Evolutionary conservation across 495 filamentous ascomycete genomes (phyloP).

Genomic region (Aspergillus haitiensis): DNA sequence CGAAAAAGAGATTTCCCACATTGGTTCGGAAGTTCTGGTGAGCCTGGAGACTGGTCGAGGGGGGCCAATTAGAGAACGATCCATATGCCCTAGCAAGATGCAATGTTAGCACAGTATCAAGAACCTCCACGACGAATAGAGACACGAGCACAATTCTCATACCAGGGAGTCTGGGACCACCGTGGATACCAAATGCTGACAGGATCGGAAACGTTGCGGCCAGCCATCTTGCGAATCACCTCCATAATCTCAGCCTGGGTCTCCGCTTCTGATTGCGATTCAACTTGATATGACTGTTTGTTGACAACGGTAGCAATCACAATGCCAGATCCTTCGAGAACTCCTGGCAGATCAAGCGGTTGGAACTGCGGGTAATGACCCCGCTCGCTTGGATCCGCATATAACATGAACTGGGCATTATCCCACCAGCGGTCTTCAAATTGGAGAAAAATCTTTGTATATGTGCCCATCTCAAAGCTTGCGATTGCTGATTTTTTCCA

Average conservation of each 20-base stretch:
- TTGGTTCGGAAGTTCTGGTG: slow-evolving; percentile 73
- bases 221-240: slow-evolving; percentile 66
- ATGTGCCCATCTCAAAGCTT: slow-evolving; percentile 69
- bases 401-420: slow-evolving; percentile 66
- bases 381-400: slow-evolving; percentile 60
- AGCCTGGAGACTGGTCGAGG: slow-evolving; percentile 60
- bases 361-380: slow-evolving; percentile 73
- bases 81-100: slow-evolving; percentile 46
- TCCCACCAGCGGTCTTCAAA: slow-evolving; percentile 70
- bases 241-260: slow-evolving; percentile 60
- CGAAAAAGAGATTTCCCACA: slow-evolving; percentile 64
- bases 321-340: slow-evolving; percentile 63
- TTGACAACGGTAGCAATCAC: slow-evolving; percentile 68
- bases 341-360: slow-evolving; percentile 57
- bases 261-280: slow-evolving; percentile 59
- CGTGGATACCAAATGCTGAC: slow-evolving; percentile 68
- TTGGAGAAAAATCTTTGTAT: slow-evolving; percentile 75
- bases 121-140: neutral
- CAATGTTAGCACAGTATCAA: neutral
- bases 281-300: slow-evolving; percentile 58
- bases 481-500: slow-evolving; percentile 68
- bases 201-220: slow-evolving; percentile 63
- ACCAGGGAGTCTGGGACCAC: slow-evolving; percentile 66
- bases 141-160: neutral
- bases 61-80: slow-evolving; percentile 72